Evolutionary conservation across 2,329 filamentous ascomycete genomes (phyloP), one percentile per base, ranked within the genome.

Genomic region (Lithohypha guttulata): DNA sequence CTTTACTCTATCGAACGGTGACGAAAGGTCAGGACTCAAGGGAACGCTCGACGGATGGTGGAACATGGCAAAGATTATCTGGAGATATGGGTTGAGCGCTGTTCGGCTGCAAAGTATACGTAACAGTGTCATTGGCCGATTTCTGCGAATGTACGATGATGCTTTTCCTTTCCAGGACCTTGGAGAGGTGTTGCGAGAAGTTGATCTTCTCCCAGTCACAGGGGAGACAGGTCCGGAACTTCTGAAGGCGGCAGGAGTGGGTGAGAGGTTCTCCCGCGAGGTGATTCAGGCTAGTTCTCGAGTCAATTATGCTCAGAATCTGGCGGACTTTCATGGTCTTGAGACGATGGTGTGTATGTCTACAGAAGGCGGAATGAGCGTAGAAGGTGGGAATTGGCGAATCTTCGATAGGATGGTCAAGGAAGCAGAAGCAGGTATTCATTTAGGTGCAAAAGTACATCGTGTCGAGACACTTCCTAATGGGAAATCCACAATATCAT

Each of bases 261-360:
- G 72, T 17, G 63, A 68, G 0, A 56, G 65, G 0, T 96, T 93
- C 56, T 69, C 79, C 0, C 73, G 75, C 10, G 84, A 98, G 35
- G 75, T 98, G 33, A 76, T 96, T 18, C 89, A 96, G 61, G 84
- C 89, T 2, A 82, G 79, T 42, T 95, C 91, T 1, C 73, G 91
- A 14, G 89, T 95, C 47, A 96, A 96, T 59, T 98, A 95, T 61
- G 91, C 83, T 1, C 84, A 87, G 34, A 95, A 96, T 51, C 61
- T 96, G 9, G 73, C 68, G n/a, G 66, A 77, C 23, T 91, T 96
- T 33, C 87, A 96, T 53, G 91, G 85, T 0, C 63, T 98, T 1
- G 85, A 93, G 53, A 77, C 87, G 1, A 85, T 95, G 81, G 81
- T 93, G 2, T 89, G 86, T 29, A 84, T 96, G 77, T 83, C 87